Conservation (phyloP, 768 basidiomycete genomes). For the Mrakia hoshinonis region DNA sequence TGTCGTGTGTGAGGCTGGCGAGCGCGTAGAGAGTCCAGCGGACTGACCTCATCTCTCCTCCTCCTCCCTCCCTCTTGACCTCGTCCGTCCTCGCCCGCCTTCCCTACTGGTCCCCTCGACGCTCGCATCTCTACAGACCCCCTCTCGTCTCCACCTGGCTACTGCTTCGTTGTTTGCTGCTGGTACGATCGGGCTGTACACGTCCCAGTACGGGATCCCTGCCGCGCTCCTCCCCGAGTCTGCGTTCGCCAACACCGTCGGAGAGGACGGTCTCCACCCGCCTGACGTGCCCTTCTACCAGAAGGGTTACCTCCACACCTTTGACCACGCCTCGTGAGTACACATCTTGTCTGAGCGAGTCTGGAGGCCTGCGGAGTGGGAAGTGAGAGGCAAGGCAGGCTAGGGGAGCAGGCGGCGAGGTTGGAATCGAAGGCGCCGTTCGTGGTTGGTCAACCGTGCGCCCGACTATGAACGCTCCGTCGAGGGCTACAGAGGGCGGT, state of each 20-base stretch:
- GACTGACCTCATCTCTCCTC: neutral
- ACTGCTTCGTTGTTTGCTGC: slow-evolving; percentile 67
- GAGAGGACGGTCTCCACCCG: slow-evolving; percentile 91
- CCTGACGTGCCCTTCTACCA: slow-evolving; percentile 82
- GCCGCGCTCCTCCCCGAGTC: slow-evolving; percentile 78
- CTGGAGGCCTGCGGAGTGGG: neutral
- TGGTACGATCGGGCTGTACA: slow-evolving; percentile 94
- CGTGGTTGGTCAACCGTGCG: too few species aligned
- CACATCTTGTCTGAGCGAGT: slow-evolving; percentile 14
- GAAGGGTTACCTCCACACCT: slow-evolving; percentile 75
- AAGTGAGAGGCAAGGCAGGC: neutral
- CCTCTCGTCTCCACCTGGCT: slow-evolving; percentile 45
- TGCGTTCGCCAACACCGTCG: slow-evolving; percentile 83
- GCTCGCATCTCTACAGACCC: slow-evolving; percentile 3
- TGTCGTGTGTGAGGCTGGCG: neutral
- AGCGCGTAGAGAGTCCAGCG: too few species aligned
- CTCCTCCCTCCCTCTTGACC: neutral
- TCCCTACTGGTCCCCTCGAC: neutral
- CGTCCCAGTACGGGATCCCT: slow-evolving; percentile 74
- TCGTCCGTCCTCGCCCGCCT: neutral
- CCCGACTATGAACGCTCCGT: too few species aligned
- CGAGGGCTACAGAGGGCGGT: too few species aligned
- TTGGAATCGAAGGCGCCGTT: too few species aligned
- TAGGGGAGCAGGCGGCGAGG: too few species aligned
- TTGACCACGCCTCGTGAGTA: slow-evolving; percentile 88